phyloP scores from a whole-genome alignment of 202 grass and related monocot genomes.

The Hordeum pubiflorum region DNA sequence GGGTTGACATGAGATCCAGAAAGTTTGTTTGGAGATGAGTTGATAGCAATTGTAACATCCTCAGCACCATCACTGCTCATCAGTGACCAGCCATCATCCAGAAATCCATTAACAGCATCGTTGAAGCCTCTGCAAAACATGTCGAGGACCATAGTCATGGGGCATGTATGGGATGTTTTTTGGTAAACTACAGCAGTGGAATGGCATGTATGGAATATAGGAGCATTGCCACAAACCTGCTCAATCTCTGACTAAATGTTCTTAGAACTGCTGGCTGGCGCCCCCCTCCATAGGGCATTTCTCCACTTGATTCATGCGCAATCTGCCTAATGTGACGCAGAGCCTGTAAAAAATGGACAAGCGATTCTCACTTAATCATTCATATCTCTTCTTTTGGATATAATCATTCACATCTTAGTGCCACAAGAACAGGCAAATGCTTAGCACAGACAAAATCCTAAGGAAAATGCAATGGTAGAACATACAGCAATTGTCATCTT shows the following conservation, averaged over 20 bases:
- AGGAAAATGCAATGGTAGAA: background rate
- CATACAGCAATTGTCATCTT: slow-evolving; percentile 92
- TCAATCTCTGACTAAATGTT: slow-evolving; percentile 84
- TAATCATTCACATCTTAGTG: background rate
- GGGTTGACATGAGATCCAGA: slow-evolving; percentile 58
- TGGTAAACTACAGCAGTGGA: background rate
- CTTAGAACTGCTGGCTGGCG: slow-evolving; percentile 85
- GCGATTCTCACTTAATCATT: background rate
- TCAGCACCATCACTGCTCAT: slow-evolving; percentile 79
- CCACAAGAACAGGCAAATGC: background rate
- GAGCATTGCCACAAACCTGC: slow-evolving; percentile 56
- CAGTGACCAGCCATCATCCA: slow-evolving; percentile 84
- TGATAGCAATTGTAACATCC: slow-evolving; percentile 87
- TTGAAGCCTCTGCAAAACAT: slow-evolving; percentile 77
- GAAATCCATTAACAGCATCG: slow-evolving; percentile 87
- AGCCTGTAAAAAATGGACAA: slow-evolving; percentile 45
- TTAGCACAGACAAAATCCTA: background rate
- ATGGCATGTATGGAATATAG: background rate
- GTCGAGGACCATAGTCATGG: background rate
- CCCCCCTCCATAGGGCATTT: slow-evolving; percentile 67
- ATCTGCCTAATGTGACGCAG: slow-evolving; percentile 91
- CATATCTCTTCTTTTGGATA: background rate
- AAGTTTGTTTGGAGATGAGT: slow-evolving; percentile 85
- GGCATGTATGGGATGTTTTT: background rate
- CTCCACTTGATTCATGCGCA: slow-evolving; percentile 69